Evolutionary conservation across 768 basidiomycete species (phyloP), one percentile per base, ranked within the genome.

Genomic region (Dictyophora rubrovolvata): DNA sequence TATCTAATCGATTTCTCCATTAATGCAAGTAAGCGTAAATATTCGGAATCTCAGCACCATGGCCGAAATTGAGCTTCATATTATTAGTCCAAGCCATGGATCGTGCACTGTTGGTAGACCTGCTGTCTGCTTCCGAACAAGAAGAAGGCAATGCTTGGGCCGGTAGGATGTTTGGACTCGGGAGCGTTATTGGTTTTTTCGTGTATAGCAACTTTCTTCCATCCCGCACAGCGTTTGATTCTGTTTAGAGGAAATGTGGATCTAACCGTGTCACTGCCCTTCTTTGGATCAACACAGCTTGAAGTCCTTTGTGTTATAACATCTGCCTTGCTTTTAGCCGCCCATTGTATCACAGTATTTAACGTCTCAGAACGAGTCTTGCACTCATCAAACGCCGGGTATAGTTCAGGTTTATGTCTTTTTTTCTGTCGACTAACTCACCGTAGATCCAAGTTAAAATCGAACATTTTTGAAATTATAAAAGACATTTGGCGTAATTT

Each of bases 141-240:
- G 83, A 93, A 6, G 74, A 79, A 9, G 93, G 89, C 0, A 96
- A 94, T 67, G 94, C 94, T 0, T 98, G 94, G 94, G 94, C 92
- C 0, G 91, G 89, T 0, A 75, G 87, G n/a, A 94, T 96, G 91
- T 73, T 88, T 49, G 90, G 89, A 1, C 66, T 93, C 23, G 94
- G 94, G 11, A 84, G 88, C 57, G 85, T 95, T 0, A 74, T 84
- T 1, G 93, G 93, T 0, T 95, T 93, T 70, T 95, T 89, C 66
- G 77, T 90, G 93, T 93, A 64, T 64, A 89, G 11, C 10, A n/a
- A 42, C 11, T 14, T 42, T n/a, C 76, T 1, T 14, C 12, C 35
- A 57, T 7, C 1, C 35, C n/a, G 49, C 12, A 1, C 18, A 7
- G 46, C 55, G 47, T 55, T 56, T 42, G 10, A 42, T 42, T 42